phyloP scores from a whole-genome alignment of 78 protist species.

The Emiliania huxleyi region DNA sequence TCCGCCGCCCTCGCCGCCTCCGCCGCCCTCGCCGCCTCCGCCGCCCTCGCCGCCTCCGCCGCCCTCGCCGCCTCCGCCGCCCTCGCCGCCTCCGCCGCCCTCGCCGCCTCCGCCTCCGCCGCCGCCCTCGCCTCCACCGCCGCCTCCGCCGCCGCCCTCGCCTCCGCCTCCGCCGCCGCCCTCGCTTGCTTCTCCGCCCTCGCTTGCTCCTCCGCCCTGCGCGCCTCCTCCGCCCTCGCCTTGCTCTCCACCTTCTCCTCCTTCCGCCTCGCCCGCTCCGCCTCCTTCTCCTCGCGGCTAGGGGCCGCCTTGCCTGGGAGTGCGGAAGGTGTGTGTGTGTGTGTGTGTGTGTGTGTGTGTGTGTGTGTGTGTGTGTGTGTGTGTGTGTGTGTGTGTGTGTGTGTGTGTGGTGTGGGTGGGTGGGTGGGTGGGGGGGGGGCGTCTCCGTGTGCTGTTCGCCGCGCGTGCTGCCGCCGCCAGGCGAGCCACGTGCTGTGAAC shows the following conservation, averaged over 20 bases:
- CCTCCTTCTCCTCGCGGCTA: background rate
- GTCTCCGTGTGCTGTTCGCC: too few relatives aligned
- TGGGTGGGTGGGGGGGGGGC: too few relatives aligned
- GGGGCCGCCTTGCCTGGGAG: background rate
- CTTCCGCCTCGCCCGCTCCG: background rate
- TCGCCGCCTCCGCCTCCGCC: background rate
- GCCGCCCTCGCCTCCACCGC: background rate
- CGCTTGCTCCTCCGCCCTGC: background rate
- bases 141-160: background rate
- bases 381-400: too few relatives aligned
- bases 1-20: background rate
- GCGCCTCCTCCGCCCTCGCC: background rate
- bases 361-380: too few relatives aligned
- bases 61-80: background rate
- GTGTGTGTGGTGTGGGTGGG: too few relatives aligned
- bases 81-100: background rate
- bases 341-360: too few relatives aligned
- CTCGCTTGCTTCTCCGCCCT: background rate
- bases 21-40: background rate
- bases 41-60: background rate
- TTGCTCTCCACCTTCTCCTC: background rate
- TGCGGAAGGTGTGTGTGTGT: too few relatives aligned
- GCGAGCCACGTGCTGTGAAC: too few relatives aligned
- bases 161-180: background rate
- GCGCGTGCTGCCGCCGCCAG: too few relatives aligned